phyloP scores from a whole-genome alignment of 306 rosid species.

The Dryas alaskensis region DNA sequence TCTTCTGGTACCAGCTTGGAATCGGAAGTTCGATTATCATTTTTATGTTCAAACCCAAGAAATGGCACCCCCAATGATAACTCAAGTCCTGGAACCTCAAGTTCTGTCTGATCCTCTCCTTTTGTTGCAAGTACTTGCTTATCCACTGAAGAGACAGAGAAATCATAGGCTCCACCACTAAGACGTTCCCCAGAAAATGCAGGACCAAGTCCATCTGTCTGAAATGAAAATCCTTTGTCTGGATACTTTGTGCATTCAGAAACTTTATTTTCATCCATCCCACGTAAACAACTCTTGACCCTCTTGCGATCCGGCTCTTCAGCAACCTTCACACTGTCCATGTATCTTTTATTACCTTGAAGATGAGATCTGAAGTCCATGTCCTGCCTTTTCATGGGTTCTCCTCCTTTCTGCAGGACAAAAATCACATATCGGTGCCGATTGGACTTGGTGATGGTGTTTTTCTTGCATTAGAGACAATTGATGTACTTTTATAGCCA shows the following conservation, averaged over 20 bases:
- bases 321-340: not conserved
- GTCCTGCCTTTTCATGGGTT: not conserved
- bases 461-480: no score
- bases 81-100: slow-evolving; percentile 5
- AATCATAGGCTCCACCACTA: not conserved
- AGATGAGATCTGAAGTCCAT: slow-evolving; percentile 2
- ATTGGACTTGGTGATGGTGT: not conserved
- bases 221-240: not conserved
- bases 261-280: not conserved
- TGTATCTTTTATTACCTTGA: not conserved
- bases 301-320: slow-evolving; percentile 9
- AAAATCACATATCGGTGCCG: not conserved
- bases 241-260: not conserved
- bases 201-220: not conserved
- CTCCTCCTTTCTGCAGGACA: slow-evolving; percentile 15
- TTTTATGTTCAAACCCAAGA: not conserved
- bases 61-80: slow-evolving; percentile 11
- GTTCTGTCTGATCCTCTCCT: not conserved
- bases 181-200: not conserved
- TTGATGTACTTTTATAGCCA: no score
- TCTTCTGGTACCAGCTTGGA: not conserved
- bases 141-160: not conserved
- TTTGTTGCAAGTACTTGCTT: not conserved
- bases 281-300: not conserved
- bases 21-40: not conserved